Evolutionary conservation across 441 rosid genomes (phyloP), one percentile per base, ranked within the genome.

Genomic region (Mallotus repandus): DNA sequence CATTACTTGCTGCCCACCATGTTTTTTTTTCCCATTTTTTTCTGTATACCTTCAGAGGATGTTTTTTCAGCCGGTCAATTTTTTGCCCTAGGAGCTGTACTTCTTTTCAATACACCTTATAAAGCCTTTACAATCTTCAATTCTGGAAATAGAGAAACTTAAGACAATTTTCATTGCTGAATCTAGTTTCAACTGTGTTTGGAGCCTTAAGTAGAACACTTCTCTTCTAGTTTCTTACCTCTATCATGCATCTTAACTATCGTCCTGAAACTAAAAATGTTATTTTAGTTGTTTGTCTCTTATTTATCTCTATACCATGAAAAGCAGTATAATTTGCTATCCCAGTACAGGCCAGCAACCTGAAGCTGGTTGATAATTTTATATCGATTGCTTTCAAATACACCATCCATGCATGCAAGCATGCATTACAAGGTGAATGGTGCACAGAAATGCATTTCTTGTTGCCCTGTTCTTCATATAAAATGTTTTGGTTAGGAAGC

Each of bases 81-180:
- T 56, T 57, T 56, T 66, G 57, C 35, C 50, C 5, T 45, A 56
- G 65, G 46, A 52, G 59, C 73, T 66, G 72, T 63, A 53, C 45
- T 43, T 63, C 48, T 63, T 53, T 55, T 29, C 3, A 54, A 16
- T 49, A 67, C 72, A 74, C 7, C 62, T 50, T 43, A 38, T 52
- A 66, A 60, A 62, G 57, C 19, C 72, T 58, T 60, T 22, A 15
- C 72, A 59, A 67, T 67, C 67, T 50, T 57, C 35, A 8, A 4
- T 66, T 58, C 21, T 46, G 67, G 77, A 49, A 57, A 25, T 19
- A 57, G 32, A 66, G 43, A 22, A 72, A 48, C 18, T 29, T 38
- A 38, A 38, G 0, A 38, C 41, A 38, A 38, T 38, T 3, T 38
- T 38, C 7, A 38, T 38, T 38, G 41, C 41, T 38, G 41, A 38